Percentiles rank a stretch among this genome's conserved stretches.
Conservation (phyloP, 169 alveolate species). For the Plasmodium vinckei region DNA sequence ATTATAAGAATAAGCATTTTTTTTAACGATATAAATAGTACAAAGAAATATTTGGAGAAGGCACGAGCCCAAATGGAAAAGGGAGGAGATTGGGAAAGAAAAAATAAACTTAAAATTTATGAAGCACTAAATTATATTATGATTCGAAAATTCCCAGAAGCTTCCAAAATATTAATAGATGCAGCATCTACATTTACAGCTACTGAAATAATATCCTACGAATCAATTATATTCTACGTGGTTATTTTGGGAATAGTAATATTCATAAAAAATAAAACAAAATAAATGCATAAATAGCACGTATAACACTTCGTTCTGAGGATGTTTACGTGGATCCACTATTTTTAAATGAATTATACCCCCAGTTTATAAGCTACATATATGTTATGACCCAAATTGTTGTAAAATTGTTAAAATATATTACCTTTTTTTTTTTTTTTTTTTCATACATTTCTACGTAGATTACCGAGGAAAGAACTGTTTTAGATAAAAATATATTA, state of each 20-base stretch:
- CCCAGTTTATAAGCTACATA: too few relatives aligned
- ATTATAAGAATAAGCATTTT: constrained; percentile 83
- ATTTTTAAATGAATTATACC: too few relatives aligned
- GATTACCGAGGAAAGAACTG: constrained; percentile 88
- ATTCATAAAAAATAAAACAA: too few relatives aligned
- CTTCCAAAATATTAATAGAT: constrained; percentile 89
- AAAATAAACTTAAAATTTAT: constrained; percentile 96
- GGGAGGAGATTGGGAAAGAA: constrained; percentile 99
- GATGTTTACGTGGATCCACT: too few relatives aligned
- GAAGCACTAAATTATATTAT: constrained; percentile 90
- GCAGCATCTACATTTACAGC: constrained; percentile 96
- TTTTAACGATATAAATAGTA: constrained; percentile 78
- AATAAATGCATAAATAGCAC: background rate
- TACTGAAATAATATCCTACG: constrained; percentile 93
- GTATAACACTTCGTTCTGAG: too few relatives aligned
- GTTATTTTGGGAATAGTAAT: constrained; percentile 89
- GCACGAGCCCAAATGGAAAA: constrained; percentile 91
- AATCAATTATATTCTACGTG: constrained; percentile 93
- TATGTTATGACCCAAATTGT: too few relatives aligned
- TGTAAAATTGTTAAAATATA: background rate
- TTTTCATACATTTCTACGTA: constrained; percentile 43
- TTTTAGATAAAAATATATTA: constrained; percentile 88
- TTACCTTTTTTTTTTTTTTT: background rate
- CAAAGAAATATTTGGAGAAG: constrained; percentile 77
- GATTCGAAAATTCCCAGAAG: constrained; percentile 92